Conservation (phyloP, 177 flowering plant genomes). For the Vitis hybrid region DNA sequence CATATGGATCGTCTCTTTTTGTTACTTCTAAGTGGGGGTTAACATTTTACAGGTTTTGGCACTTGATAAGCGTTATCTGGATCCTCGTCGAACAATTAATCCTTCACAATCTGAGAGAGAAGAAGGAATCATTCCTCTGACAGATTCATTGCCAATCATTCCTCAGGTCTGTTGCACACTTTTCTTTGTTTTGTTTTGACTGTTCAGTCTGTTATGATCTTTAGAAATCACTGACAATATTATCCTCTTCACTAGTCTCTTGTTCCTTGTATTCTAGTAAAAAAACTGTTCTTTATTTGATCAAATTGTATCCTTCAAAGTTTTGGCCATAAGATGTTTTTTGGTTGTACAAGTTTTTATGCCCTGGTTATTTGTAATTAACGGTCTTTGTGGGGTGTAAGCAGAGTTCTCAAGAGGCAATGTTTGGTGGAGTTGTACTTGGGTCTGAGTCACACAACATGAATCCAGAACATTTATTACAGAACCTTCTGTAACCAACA, state of each 20-base stretch:
- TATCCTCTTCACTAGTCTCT: background rate
- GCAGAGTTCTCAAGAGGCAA: too few species aligned
- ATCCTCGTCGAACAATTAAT: slow-evolving; percentile 82
- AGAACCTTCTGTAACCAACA: background rate
- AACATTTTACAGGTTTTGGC: slow-evolving; percentile 70
- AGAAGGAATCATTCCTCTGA: slow-evolving; percentile 87
- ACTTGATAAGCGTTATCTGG: slow-evolving; percentile 87
- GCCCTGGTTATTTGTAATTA: too few species aligned
- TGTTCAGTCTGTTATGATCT: background rate
- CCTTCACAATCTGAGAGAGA: slow-evolving; percentile 86
- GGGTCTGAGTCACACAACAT: too few species aligned
- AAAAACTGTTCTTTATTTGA: too few species aligned
- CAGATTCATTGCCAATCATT: slow-evolving; percentile 89
- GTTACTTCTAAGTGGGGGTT: background rate
- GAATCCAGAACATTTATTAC: too few species aligned
- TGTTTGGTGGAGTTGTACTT: too few species aligned
- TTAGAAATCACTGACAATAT: background rate
- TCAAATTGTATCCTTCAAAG: too few species aligned
- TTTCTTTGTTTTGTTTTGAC: background rate
- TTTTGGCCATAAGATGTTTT: too few species aligned
- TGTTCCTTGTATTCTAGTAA: background rate
- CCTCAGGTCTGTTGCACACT: slow-evolving; percentile 68
- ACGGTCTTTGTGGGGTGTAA: too few species aligned
- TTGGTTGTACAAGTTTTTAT: too few species aligned
- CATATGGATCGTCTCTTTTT: background rate